Evolutionary conservation across 2,329 filamentous ascomycete species (phyloP), one percentile per base, ranked within the genome.

Genomic region (Diaporthe eres): DNA sequence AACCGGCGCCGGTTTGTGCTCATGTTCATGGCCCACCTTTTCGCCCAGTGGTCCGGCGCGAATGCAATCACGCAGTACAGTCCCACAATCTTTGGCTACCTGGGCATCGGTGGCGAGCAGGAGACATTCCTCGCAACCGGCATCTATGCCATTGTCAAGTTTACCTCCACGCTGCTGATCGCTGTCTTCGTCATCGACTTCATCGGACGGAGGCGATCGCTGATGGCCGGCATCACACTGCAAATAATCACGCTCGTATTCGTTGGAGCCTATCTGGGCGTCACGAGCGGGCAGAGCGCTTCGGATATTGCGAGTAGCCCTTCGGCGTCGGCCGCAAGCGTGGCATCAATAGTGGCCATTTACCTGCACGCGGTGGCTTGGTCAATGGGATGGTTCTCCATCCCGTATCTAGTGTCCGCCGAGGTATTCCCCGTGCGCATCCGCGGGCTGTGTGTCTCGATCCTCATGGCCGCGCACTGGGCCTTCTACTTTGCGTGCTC

Each of bases 101-200:
- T 96, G 53, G 94, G 94, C 6, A 90, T 94, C 61, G 90, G 88
- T 0, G 93, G 94, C 10, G 88, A 88, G 60, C 88, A 92, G 58
- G 92, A 95, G 82, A 91, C 91, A 71, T 89, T 95, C 0, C 91
- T 95, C 53, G 90, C 94, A 15, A 95, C 93, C 0, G 93, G 91
- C 4, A 90, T 96, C 67, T 95, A 95, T 72, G 94, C 94, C 60
- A 89, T 95, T 68, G 87, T 95, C 79, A 96, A 96, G 81, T 90
- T 96, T 73, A 81, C 90, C 9, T 89, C 92, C 0, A 90, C 93
- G 15, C 82, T 95, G 47, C 78, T 90, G 55, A 95, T 94, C 81
- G 93, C 94, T 0, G 87, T 95, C 71, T 95, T 96, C 88, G 88
- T 96, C 13, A 93, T 96, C 78, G 94, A 96, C 79, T 91, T 93